Conservation (phyloP, 2,329 filamentous ascomycete species). For the Torrubiella hemipterigena region DNA sequence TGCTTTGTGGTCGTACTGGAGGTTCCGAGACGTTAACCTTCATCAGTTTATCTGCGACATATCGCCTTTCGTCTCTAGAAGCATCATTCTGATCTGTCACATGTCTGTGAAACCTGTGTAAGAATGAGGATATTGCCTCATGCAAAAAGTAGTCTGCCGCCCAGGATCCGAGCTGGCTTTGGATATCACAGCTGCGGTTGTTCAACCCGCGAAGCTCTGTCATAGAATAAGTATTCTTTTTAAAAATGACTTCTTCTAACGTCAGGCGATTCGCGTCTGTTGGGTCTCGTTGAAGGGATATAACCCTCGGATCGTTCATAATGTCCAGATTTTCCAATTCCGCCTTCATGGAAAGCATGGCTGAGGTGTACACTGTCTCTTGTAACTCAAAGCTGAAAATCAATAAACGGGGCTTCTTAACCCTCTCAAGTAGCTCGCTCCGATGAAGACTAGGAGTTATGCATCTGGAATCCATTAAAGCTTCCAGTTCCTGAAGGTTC, state of each 20-base stretch:
- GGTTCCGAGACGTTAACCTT: constrained; percentile 18
- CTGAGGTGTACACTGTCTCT: constrained; percentile 12
- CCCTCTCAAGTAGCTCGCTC: constrained; percentile 54
- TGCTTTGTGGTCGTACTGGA: constrained; percentile 7
- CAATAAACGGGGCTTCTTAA: constrained; percentile 51
- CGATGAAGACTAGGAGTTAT: constrained; percentile 57
- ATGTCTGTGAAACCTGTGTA: no score
- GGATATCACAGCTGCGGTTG: constrained; percentile 36
- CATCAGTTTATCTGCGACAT: constrained; percentile 36
- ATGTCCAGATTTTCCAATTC: constrained; percentile 39
- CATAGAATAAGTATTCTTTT: constrained; percentile 36
- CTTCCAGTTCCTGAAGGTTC: constrained; percentile 51
- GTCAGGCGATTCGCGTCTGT: constrained; percentile 25
- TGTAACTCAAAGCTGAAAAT: constrained; percentile 18
- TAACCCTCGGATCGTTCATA: constrained; percentile 46
- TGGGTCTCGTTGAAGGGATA: constrained; percentile 28
- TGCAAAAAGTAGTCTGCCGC: constrained; percentile 55
- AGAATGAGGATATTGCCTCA: constrained; percentile 27
- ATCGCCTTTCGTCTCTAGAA: constrained; percentile 35
- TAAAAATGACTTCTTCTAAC: constrained; percentile 26
- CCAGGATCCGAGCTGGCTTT: constrained; percentile 52
- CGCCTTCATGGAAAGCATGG: constrained; percentile 30
- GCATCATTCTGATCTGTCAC: constrained; percentile 6
- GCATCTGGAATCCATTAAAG: constrained; percentile 57
- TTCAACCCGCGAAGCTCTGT: constrained; percentile 44